Evolutionary conservation across 331 rosid species (phyloP).

Genomic region (Ulmus americana): DNA sequence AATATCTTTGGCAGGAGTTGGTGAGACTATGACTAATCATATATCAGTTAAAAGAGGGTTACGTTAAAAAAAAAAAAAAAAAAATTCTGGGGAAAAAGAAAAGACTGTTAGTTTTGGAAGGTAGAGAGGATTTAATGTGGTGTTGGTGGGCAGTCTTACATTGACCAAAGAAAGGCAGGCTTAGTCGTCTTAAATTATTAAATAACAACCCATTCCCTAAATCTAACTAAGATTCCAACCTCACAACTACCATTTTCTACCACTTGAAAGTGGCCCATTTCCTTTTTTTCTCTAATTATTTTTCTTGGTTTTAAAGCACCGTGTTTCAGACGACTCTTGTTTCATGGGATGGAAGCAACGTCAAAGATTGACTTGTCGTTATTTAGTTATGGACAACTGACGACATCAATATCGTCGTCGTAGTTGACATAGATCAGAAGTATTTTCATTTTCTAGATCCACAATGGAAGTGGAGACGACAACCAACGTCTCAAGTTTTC

Average conservation of each 20-base stretch:
- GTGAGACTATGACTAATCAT: constrained; percentile 19
- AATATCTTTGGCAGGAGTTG: constrained; percentile 14
- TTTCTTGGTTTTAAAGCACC: constrained; percentile 5
- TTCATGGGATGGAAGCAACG: too few relatives aligned
- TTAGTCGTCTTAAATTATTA: not conserved
- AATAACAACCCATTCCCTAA: not conserved
- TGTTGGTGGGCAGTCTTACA: not conserved
- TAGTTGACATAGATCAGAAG: too few relatives aligned
- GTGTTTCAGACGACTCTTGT: not conserved
- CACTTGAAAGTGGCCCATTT: not conserved
- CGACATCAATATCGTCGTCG: too few relatives aligned
- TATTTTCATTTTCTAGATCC: too few relatives aligned
- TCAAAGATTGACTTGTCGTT: too few relatives aligned
- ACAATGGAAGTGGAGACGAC: too few relatives aligned
- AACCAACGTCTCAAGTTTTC: too few relatives aligned
- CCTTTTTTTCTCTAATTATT: not conserved
- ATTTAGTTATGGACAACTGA: too few relatives aligned
- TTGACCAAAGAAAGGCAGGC: constrained; percentile 1
- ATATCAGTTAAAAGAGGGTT: not conserved
- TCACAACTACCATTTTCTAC: not conserved
- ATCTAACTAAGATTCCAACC: not conserved
- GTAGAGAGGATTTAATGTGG: not conserved
- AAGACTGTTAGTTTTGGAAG: not conserved
- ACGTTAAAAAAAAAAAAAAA: too few relatives aligned
- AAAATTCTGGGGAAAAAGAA: not conserved